Base-by-base conservation (phyloP, 2,329 filamentous ascomycete genomes). In the Tolypocladium amazonense region DNA sequence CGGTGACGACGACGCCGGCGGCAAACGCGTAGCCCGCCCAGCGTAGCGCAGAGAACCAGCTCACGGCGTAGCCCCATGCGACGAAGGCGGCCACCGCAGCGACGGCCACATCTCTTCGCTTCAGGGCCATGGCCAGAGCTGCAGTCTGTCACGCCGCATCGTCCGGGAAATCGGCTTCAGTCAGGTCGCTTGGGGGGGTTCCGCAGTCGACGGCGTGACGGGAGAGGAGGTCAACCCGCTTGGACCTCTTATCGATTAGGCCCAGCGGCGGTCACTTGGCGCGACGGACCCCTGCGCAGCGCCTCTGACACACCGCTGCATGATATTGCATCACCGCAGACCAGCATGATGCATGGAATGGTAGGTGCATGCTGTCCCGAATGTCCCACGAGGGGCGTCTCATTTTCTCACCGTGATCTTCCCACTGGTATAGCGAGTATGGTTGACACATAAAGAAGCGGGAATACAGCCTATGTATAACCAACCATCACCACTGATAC, bases 11-110 rank as follows among this genome's bases (percentile, higher is more conserved):
- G 64, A 81, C 77, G 65, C 94, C 93, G 65, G 83, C 75, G 65
- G 88, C 77, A 72, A 97, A 91, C 67, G 92, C 90, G 74, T 96
- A 89, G 68, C 89, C 90, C 50, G 90, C 81, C 82, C 89, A 96
- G 72, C 91, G 90, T 65, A 97, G 79, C 61, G 86, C 77, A 37
- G 93, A 92, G 68, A 92, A 79, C 87, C 89, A 95, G 77, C 89
- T 87, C 66, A 90, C 87, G 62, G 88, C 82, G 72, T 92, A 88
- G 63, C 90, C 89, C 93, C 93, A 97, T 71, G 90, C 88, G 72
- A 97, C 79, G 75, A 96, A 90, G 73, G 80, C 82, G 73, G 81
- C 85, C 72, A 88, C 73, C 73, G 81, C 82, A 72, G 86, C 85
- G 74, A 89, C 73, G 72, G 85, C 80, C 73, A 87, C 81, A 82